Evolutionary conservation across 202 grass and related monocot genomes (phyloP).

Genomic region (Bolboschoenoplectus hybrid): DNA sequence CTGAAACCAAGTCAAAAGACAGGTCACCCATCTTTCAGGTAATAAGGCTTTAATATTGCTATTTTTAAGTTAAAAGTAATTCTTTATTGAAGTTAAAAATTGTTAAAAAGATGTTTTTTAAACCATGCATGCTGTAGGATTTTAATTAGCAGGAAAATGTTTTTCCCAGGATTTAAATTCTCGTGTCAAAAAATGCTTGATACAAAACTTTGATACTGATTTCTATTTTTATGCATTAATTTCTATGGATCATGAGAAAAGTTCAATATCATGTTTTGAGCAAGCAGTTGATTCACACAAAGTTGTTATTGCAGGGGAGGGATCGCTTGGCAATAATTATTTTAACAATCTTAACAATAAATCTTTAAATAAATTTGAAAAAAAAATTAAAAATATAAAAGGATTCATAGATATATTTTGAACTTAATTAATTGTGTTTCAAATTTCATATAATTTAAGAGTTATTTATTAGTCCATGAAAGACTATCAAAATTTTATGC

Average conservation of each 20-base stretch:
- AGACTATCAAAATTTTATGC: too few species aligned
- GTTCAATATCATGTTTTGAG: background rate
- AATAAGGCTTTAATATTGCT: background rate
- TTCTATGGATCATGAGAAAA: background rate
- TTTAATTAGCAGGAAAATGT: background rate
- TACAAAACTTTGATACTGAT: background rate
- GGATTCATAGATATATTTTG: too few species aligned
- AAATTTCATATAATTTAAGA: too few species aligned
- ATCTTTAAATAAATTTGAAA: too few species aligned
- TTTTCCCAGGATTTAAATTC: background rate
- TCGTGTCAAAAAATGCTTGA: background rate
- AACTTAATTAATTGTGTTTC: too few species aligned
- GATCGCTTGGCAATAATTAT: too few species aligned
- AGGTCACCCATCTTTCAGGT: slow-evolving; percentile 60
- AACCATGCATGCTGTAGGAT: background rate
- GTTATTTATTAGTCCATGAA: too few species aligned
- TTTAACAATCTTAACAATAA: too few species aligned
- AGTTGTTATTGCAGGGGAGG: background rate
- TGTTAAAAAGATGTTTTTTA: background rate
- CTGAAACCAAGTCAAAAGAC: slow-evolving; percentile 62
- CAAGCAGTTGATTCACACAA: slow-evolving; percentile 9
- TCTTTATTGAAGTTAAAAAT: background rate
- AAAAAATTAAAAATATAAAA: too few species aligned
- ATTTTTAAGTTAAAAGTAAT: background rate
- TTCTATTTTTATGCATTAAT: background rate